A percentile compares a stretch with the other conserved stretches of the same genome.
These are phyloP conservation scores for Epichloe sylvatica DNA, from an alignment of 2,329 filamentous ascomycete species.

Conservation along the genomic window DNA sequence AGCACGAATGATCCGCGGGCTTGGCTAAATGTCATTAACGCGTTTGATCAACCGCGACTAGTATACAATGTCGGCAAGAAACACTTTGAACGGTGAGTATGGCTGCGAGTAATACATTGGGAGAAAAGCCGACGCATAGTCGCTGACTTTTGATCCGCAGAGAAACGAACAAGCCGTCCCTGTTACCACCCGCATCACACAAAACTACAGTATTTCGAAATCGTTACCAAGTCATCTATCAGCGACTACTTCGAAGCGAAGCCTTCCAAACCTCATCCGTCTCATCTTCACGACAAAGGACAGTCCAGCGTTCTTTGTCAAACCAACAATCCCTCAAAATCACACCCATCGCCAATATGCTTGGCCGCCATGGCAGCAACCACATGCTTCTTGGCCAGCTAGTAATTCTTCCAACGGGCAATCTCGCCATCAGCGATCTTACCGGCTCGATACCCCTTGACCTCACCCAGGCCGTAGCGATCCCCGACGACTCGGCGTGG, in stretches of 20 bases:
- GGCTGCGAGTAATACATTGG: neutral
- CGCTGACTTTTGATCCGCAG: conserved; percentile 20
- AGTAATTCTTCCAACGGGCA: conserved; percentile 65
- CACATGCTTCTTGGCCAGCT: conserved; percentile 82
- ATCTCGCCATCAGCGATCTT: conserved; percentile 69
- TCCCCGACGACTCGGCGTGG: conserved; percentile 79
- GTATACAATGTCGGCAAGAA: conserved; percentile 70
- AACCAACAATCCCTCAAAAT: conserved; percentile 66
- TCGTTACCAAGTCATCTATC: conserved; percentile 82
- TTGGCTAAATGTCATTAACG: conserved; percentile 73
- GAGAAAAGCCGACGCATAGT: neutral
- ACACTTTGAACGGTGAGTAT: conserved; percentile 63
- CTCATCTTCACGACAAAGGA: conserved; percentile 40
- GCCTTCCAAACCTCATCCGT: conserved; percentile 77
- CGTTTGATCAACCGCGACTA: conserved; percentile 73
- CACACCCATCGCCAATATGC: conserved; percentile 64
- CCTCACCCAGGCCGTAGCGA: conserved; percentile 61
- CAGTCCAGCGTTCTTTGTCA: conserved; percentile 45
- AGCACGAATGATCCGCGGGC: conserved; percentile 53
- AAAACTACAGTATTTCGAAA: conserved; percentile 82
- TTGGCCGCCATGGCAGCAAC: conserved; percentile 67
- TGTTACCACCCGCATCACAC: conserved; percentile 63
- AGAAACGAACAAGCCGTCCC: conserved; percentile 48
- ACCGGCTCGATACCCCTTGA: conserved; percentile 82
- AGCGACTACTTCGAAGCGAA: conserved; percentile 83